Evolutionary conservation across 768 basidiomycete genomes (phyloP).

Genomic region (Trametes coccinea): DNA sequence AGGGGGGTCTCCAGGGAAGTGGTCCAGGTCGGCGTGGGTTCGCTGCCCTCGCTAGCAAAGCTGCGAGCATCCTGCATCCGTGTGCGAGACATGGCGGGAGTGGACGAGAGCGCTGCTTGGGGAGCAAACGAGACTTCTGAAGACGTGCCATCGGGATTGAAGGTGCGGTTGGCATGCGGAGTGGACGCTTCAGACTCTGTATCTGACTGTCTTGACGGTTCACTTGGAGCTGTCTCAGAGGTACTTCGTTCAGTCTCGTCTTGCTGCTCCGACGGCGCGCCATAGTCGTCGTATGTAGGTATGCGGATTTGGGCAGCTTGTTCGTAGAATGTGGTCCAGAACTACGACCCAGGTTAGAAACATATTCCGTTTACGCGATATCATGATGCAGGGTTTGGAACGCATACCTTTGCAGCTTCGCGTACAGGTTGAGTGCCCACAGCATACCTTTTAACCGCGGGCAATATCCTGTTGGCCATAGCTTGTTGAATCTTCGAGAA

Average conservation of each 20-base stretch:
- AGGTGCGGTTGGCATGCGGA: constrained; percentile 24
- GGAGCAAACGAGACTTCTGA: constrained; percentile 78
- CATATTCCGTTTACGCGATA: no score
- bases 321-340: constrained; percentile 97
- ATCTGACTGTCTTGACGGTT: constrained; percentile 22
- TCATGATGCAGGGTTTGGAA: no score
- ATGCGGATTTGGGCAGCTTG: constrained; percentile 87
- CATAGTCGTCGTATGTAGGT: constrained; percentile 69
- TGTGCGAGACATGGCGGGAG: constrained; percentile 58
- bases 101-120: constrained; percentile 74
- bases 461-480: constrained; percentile 77
- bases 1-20: constrained; percentile 74
- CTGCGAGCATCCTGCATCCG: constrained; percentile 31
- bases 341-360: constrained; percentile 47
- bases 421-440: constrained; percentile 84
- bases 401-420: constrained; percentile 82
- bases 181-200: constrained; percentile 31
- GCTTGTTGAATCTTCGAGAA: constrained; percentile 88
- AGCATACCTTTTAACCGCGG: constrained; percentile 88
- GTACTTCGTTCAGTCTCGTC: constrained; percentile 21
- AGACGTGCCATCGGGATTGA: constrained; percentile 47
- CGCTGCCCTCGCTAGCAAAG: constrained; percentile 39
- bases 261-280: constrained; percentile 24
- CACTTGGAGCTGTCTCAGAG: constrained; percentile 21
- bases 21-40: constrained; percentile 67